These are phyloP conservation scores for Phytophthora boehmeriae DNA, from an alignment of 352 stramenopile genomes.

Conservation along the genomic window DNA sequence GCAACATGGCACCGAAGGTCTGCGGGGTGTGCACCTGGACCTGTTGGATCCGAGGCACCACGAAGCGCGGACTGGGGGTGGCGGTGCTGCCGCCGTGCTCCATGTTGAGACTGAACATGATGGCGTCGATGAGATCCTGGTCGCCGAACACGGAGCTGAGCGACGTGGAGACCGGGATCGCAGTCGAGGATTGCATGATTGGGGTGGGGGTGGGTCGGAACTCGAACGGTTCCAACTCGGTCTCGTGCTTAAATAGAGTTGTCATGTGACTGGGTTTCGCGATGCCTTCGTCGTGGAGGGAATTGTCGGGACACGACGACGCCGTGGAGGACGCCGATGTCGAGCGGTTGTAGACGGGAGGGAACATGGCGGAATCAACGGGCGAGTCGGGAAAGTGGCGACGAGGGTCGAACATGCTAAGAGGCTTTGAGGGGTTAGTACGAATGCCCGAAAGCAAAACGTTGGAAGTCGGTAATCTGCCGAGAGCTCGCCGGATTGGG, in stretches of 20 bases:
- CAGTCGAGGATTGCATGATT: constrained; percentile 23
- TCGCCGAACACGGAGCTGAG: constrained; percentile 82
- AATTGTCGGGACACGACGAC: constrained; percentile 20
- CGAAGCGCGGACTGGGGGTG: constrained; percentile 6
- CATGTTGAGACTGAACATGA: constrained; percentile 75
- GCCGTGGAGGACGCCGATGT: constrained; percentile 37
- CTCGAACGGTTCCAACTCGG: constrained; percentile 76
- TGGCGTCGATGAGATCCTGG: constrained; percentile 78
- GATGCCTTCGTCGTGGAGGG: not conserved
- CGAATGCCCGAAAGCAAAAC: constrained; percentile 48
- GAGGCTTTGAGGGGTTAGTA: constrained; percentile 22
- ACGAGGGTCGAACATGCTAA: constrained; percentile 39
- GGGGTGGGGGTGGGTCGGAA: constrained; percentile 35
- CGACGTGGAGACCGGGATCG: constrained; percentile 37
- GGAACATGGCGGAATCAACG: constrained; percentile 79
- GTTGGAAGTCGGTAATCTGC: constrained; percentile 42
- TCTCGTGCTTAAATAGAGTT: constrained; percentile 26
- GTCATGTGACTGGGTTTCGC: constrained; percentile 22
- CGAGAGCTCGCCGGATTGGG: constrained; percentile 46
- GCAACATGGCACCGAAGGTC: constrained; percentile 39
- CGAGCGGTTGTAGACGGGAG: constrained; percentile 55
- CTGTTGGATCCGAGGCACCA: constrained; percentile 21
- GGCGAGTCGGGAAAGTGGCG: constrained; percentile 55
- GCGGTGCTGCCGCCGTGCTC: constrained; percentile 30
- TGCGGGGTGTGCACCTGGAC: constrained; percentile 19